phyloP scores from a whole-genome alignment of 148 eudicot genomes.

The Fagopyrum homotropicum region DNA sequence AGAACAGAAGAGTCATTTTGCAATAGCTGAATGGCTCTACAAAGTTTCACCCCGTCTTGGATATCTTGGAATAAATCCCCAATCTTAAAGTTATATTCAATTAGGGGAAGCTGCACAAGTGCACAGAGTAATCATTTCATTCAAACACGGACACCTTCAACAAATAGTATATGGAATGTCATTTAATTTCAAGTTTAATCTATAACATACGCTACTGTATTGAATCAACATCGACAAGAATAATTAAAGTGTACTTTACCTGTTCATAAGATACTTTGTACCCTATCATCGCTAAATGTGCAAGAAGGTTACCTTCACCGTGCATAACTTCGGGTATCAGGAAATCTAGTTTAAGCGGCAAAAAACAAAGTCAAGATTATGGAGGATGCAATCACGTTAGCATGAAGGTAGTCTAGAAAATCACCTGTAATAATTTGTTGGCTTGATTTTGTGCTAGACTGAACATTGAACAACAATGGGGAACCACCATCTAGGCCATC shows the following conservation, averaged over 20 bases:
- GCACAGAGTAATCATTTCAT: constrained; percentile 21
- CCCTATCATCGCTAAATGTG: constrained; percentile 80
- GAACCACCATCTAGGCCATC: constrained; percentile 99
- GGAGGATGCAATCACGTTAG: constrained; percentile 9
- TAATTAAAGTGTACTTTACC: constrained; percentile 28
- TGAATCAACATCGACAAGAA: background rate
- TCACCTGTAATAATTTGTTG: constrained; percentile 72
- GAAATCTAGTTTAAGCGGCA: constrained; percentile 43
- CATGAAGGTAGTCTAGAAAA: background rate
- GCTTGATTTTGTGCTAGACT: constrained; percentile 64
- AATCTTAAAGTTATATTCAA: constrained; percentile 71
- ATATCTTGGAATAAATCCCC: constrained; percentile 70
- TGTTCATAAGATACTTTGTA: constrained; percentile 82
- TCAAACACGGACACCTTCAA: constrained; percentile 8
- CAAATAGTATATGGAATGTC: background rate
- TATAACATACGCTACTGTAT: background rate
- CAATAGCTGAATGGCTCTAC: constrained; percentile 82
- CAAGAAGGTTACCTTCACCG: constrained; percentile 91
- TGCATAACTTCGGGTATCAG: constrained; percentile 85
- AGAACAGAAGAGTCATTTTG: constrained; percentile 68
- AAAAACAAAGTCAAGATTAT: constrained; percentile 17
- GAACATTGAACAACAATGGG: constrained; percentile 68
- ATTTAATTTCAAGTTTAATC: background rate
- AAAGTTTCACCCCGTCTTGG: constrained; percentile 79
- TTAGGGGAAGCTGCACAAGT: constrained; percentile 63